These are phyloP conservation scores for Solanum habrochaites DNA, from an alignment of 257 asterid genomes.

Conservation along the genomic window DNA sequence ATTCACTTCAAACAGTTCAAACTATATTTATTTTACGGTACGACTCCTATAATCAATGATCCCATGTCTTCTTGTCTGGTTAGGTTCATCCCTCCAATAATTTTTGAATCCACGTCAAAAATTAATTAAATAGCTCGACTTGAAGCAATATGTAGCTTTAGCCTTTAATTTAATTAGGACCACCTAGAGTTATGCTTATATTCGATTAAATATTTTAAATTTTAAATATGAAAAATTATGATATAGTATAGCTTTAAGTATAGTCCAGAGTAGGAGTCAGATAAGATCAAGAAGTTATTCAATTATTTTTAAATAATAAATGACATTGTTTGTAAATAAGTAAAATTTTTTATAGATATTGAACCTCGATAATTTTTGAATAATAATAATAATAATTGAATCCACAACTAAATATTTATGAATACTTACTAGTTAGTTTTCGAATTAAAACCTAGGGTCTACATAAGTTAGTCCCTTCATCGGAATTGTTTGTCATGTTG, in stretches of 20 bases:
- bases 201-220: neutral
- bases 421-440: too few species aligned
- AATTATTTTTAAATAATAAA: too few species aligned
- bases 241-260: neutral
- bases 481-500: too few species aligned
- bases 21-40: neutral
- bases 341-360: too few species aligned
- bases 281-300: too few species aligned
- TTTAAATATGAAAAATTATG: neutral
- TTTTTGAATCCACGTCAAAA: neutral
- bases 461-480: too few species aligned
- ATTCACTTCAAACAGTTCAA: neutral
- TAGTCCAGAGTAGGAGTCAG: accelerated
- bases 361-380: too few species aligned
- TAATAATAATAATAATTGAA: too few species aligned
- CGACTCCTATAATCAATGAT: neutral
- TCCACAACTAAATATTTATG: neutral
- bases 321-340: neutral
- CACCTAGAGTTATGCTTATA: neutral
- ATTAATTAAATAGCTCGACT: neutral
- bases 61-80: neutral
- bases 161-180: neutral
- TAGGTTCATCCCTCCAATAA: neutral
- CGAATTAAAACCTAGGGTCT: too few species aligned
- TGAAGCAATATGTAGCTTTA: neutral